phyloP scores from a whole-genome alignment of 2,329 filamentous ascomycete species.

The Didymella glomerata region DNA sequence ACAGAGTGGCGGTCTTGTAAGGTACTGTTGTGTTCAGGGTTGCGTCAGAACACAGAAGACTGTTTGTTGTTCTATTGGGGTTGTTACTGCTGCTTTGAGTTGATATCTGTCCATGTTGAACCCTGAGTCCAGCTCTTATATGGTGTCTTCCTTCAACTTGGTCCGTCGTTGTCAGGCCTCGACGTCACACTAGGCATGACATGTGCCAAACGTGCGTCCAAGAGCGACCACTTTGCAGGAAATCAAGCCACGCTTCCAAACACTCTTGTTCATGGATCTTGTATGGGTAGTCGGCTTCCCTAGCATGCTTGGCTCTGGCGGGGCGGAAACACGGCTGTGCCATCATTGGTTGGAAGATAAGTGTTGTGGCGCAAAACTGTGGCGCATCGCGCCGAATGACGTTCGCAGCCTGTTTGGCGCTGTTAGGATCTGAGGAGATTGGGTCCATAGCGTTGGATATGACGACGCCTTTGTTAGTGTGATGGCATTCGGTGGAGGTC shows the following conservation, averaged over 20 bases:
- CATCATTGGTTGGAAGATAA: background rate
- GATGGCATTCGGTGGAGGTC: background rate
- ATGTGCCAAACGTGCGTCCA: conserved; percentile 12
- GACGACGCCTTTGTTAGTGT: conserved; percentile 3
- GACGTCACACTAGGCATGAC: conserved; percentile 17
- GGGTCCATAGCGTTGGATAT: background rate
- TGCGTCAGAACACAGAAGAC: background rate
- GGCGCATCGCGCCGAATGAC: conserved; percentile 8
- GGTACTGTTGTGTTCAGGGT: too few species aligned
- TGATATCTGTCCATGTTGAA: background rate
- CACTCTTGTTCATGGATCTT: conserved; percentile 3
- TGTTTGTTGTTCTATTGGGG: background rate
- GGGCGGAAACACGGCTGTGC: conserved; percentile 1
- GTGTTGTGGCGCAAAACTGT: conserved; percentile 8
- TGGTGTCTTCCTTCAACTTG: background rate
- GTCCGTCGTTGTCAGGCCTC: background rate
- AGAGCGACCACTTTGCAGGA: background rate
- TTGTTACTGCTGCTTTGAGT: background rate
- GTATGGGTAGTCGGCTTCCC: conserved; percentile 14
- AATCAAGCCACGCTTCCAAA: conserved; percentile 4
- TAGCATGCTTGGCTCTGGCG: conserved; percentile 12
- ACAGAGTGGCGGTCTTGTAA: background rate
- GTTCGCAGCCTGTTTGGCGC: conserved; percentile 1
- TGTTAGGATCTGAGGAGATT: background rate
- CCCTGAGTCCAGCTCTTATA: conserved; percentile 3